Conservation (phyloP, 2,329 filamentous ascomycete species). For the Neofusicoccum ribis region DNA sequence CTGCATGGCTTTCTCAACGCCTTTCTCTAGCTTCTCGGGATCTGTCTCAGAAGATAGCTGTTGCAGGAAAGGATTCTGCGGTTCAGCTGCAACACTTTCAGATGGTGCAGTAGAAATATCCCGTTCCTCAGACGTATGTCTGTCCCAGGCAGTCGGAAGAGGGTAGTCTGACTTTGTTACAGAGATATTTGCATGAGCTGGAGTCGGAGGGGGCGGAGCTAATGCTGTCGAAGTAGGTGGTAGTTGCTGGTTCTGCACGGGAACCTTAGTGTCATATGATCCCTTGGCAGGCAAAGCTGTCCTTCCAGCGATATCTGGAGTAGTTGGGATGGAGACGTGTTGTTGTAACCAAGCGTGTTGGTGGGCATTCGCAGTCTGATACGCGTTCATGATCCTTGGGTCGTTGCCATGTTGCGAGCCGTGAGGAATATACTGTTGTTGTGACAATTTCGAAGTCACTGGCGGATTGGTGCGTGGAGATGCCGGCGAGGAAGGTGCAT, state of each 20-base stretch:
- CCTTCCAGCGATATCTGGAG: no score
- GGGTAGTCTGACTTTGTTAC: background rate
- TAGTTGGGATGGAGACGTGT: background rate
- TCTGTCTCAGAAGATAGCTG: constrained; percentile 34
- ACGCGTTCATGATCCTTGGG: constrained; percentile 20
- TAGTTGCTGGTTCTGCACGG: no score
- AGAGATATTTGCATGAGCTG: background rate
- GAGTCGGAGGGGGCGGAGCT: background rate
- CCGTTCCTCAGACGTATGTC: background rate
- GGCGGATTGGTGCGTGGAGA: background rate
- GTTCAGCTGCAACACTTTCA: background rate
- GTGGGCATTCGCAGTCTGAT: background rate
- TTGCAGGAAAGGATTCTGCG: constrained; percentile 28
- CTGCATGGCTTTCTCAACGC: constrained; percentile 39
- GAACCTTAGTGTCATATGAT: no score
- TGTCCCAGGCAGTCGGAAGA: background rate
- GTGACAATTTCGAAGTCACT: background rate
- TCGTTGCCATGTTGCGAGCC: constrained; percentile 20
- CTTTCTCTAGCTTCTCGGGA: constrained; percentile 40
- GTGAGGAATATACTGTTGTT: background rate
- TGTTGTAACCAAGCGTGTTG: background rate
- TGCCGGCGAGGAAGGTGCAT: background rate
- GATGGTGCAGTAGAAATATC: background rate
- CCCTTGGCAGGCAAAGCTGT: no score
- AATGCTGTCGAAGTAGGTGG: no score